Conservation (phyloP, 306 rosid genomes). For the Quercus cerris region DNA sequence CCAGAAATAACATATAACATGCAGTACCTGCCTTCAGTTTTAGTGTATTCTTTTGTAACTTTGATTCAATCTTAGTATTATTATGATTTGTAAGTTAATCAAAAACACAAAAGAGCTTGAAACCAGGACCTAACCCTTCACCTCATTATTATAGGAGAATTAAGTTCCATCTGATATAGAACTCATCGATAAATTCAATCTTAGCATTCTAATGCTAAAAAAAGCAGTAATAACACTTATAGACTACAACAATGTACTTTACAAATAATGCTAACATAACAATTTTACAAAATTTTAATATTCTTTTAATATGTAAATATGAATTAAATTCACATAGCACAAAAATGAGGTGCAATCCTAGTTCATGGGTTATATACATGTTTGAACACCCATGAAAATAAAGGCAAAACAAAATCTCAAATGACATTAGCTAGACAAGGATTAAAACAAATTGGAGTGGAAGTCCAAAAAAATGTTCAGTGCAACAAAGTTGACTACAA, state of each 20-base stretch:
- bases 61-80: not conserved
- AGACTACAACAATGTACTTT: not conserved
- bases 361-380: not conserved
- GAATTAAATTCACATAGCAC: not conserved
- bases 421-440: not conserved
- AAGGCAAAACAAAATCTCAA: not conserved
- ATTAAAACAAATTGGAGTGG: not conserved
- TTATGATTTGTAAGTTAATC: not conserved
- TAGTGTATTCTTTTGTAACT: not conserved
- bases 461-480: not conserved
- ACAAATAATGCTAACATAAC: not conserved
- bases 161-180: not conserved
- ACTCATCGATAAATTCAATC: not conserved
- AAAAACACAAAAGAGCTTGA: not conserved
- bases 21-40: not conserved
- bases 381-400: not conserved
- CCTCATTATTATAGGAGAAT: not conserved
- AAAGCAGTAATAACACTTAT: not conserved
- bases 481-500: not conserved
- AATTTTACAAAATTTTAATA: not conserved
- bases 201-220: not conserved
- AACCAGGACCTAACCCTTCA: not conserved
- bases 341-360: not conserved
- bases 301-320: not conserved
- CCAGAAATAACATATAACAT: not conserved